Conservation (phyloP, 257 asterid genomes). For the Marsdenia floribunda region DNA sequence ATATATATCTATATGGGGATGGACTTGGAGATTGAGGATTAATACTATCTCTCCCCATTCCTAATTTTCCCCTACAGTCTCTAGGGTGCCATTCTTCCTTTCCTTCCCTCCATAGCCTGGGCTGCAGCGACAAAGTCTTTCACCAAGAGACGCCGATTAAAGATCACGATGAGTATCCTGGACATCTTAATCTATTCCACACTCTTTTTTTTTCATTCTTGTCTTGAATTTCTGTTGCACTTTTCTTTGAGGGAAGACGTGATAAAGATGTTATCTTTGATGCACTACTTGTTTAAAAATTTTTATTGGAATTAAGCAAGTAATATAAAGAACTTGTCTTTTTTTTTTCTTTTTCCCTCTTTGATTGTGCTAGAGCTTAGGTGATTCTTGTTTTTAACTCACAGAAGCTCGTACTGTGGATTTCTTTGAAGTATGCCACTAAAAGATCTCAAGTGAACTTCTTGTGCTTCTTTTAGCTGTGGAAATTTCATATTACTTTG, state of each 20-base stretch:
- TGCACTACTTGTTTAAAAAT: not conserved
- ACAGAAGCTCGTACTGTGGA: not conserved
- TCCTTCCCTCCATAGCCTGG: not conserved
- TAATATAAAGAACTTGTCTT: no score
- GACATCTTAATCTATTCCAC: not conserved
- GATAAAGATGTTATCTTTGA: not conserved
- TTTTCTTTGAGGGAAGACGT: no score
- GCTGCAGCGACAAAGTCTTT: not conserved
- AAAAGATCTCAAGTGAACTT: no score
- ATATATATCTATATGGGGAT: no score
- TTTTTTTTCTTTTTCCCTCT: no score
- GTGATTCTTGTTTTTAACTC: not conserved
- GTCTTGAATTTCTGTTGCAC: not conserved
- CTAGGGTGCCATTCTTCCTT: not conserved
- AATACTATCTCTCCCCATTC: no score
- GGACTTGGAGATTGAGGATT: no score
- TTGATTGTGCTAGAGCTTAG: no score
- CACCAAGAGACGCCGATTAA: not conserved
- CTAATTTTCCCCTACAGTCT: no score
- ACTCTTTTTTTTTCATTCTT: not conserved
- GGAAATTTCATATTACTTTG: no score
- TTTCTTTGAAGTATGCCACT: not conserved
- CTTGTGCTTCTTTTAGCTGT: not conserved
- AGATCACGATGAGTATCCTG: no score
- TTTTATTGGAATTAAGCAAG: not conserved